Conservation (phyloP, 768 basidiomycete species). For the Tylopilus sp. region DNA sequence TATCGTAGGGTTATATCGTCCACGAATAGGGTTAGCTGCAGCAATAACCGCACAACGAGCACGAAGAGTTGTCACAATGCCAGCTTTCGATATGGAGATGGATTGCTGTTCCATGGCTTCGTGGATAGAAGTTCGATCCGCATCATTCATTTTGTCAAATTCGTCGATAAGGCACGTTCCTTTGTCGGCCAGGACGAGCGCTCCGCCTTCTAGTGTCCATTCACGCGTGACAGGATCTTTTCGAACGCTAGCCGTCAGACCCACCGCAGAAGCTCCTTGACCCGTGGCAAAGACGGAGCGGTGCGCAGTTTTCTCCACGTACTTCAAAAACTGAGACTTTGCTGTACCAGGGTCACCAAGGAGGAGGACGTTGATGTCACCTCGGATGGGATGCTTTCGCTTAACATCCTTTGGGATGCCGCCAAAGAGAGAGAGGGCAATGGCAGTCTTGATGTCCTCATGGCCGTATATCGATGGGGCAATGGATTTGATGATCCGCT, state of each 20-base stretch:
- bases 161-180: conserved; percentile 98
- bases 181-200: conserved; percentile 97
- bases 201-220: conserved; percentile 99
- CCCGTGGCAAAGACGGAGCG: conserved; percentile 98
- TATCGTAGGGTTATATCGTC: conserved; percentile 96
- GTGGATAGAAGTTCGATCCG: conserved; percentile 96
- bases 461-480: conserved; percentile 99
- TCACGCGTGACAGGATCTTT: conserved; percentile 96
- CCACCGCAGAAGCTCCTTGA: conserved; percentile 96
- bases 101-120: conserved; percentile 99
- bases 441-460: conserved; percentile 97
- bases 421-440: conserved; percentile 92
- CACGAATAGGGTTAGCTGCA: conserved; percentile 95
- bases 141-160: conserved; percentile 99
- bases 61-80: conserved; percentile 97
- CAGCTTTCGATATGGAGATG: conserved; percentile 98
- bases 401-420: conserved; percentile 96
- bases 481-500: conserved; percentile 97
- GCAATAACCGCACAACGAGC: conserved; percentile 97
- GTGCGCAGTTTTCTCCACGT: conserved; percentile 97
- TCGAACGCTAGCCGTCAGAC: conserved; percentile 97
- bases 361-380: conserved; percentile 95
- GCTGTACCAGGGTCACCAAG: conserved; percentile 99
- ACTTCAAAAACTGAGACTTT: conserved; percentile 98
- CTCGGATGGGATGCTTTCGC: conserved; percentile 92